Base-by-base conservation (phyloP, 2,329 filamentous ascomycete species). In the Trichothecium sympodiale region DNA sequence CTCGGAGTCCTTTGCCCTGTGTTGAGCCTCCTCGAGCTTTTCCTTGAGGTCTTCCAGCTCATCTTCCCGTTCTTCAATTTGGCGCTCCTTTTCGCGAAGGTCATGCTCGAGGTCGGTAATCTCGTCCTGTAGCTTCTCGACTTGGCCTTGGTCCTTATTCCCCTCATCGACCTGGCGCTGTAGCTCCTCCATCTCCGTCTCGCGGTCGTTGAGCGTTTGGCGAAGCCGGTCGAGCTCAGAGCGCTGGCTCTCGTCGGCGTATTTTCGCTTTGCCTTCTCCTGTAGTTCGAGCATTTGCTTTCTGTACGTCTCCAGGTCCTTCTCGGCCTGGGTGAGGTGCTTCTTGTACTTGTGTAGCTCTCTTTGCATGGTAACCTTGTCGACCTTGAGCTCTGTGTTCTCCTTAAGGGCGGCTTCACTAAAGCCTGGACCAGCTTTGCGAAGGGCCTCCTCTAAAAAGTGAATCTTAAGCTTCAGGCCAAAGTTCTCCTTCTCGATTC, bases 401-500 rank as follows among this genome's bases (percentile, higher is more conserved):
- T 98, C 91, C 53, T 84, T 86, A 18, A 98, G 65, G 4, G 89
- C 86, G 20, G 78, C 77, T 56, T 94, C 83, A 50, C 88, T 93
- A 64, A 88, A 91, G 37, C 88, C 86, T 7, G 85, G 87, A 1
- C 89, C 89, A 37, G 82, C 77, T 55, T 93, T 94, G 36, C 80
- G 76, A 34, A 98, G 62, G 12, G 85, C 84, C 47, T 96, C 86
- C 56, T 98, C 87, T 38, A 98, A 71, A 55, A 94, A 98, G 57
- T 96, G 87, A 36, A 96, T 94, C 59, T 94, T 95, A 47, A 96
- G 72, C 59, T 96, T 96, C 36, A 98, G 69, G 17, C 86, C 86
- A 54, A 96, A 98, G 53, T 98, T 98, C 53, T 96, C 91, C 64
- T 98, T 98, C 54, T 95, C 87, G 48, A 98, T 89, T 52, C 84